phyloP scores from a whole-genome alignment of 257 asterid species.

The Henckelia pumila region DNA sequence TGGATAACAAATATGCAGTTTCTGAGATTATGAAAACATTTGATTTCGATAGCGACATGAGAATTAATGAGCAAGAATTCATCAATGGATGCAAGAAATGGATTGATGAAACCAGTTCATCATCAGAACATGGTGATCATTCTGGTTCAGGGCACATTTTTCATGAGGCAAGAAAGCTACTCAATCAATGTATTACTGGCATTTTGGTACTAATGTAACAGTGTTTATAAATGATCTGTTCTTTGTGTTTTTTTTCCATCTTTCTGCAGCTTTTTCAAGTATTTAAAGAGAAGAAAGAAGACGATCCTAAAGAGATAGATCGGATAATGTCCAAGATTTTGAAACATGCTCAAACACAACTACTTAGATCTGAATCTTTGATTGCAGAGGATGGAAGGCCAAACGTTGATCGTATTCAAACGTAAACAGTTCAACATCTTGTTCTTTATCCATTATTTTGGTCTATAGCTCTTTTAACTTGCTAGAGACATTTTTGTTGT shows the following conservation, averaged over 20 bases:
- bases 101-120: conserved; percentile 35
- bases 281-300: conserved; percentile 35
- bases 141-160: conserved; percentile 21
- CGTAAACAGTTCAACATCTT: conserved; percentile 19
- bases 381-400: conserved; percentile 50
- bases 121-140: conserved; percentile 21
- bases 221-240: too few species aligned
- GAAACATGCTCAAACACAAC: conserved; percentile 41
- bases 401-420: conserved; percentile 37
- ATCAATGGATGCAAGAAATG: conserved; percentile 41
- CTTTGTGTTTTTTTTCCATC: not conserved
- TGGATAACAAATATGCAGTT: conserved; percentile 38
- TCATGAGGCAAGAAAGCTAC: conserved; percentile 35
- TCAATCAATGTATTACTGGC: not conserved
- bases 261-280: conserved; percentile 31
- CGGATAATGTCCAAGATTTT: conserved; percentile 43
- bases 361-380: conserved; percentile 39
- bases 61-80: conserved; percentile 40
- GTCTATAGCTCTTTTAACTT: not conserved
- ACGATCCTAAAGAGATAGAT: conserved; percentile 35
- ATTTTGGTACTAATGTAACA: not conserved
- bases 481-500: not conserved
- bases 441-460: not conserved
- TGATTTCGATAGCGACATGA: conserved; percentile 28
- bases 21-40: conserved; percentile 34